phyloP scores from a whole-genome alignment of 116 monocot species.

The Posidonia oceanica region DNA sequence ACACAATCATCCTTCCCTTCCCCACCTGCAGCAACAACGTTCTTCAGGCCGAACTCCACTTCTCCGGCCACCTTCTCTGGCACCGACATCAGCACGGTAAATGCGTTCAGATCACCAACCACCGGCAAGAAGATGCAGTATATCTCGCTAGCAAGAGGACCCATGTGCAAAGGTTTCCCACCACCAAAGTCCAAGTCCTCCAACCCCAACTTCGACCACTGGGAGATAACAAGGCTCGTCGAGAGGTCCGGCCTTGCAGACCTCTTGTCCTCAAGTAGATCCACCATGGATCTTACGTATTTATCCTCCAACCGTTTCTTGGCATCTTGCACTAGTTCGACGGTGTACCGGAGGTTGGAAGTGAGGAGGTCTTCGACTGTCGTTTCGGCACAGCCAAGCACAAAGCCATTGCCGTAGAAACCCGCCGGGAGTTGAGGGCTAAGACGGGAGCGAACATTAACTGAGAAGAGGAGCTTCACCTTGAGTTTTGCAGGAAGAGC shows the following conservation, averaged over 20 bases:
- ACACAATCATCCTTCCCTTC: neutral
- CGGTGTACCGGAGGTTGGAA: conserved; percentile 18
- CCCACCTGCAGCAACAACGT: neutral
- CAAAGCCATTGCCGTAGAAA: conserved; percentile 85
- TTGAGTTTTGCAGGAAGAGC: conserved; percentile 25
- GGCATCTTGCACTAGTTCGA: conserved; percentile 52
- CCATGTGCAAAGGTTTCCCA: conserved; percentile 65
- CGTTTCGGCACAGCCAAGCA: conserved; percentile 70
- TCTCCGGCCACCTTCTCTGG: conserved; percentile 41
- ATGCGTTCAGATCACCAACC: conserved; percentile 51
- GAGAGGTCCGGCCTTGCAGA: conserved; percentile 53
- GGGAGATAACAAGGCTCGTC: conserved; percentile 70
- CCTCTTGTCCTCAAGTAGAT: conserved; percentile 44
- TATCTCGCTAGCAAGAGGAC: conserved; percentile 74
- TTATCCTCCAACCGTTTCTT: conserved; percentile 46
- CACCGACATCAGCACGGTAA: conserved; percentile 68
- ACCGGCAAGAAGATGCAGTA: conserved; percentile 87
- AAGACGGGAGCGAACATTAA: conserved; percentile 37
- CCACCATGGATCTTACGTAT: conserved; percentile 52
- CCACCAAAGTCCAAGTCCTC: conserved; percentile 79
- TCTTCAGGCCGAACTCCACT: conserved; percentile 42
- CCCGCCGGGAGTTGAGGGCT: conserved; percentile 46
- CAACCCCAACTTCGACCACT: conserved; percentile 73
- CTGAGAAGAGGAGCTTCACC: conserved; percentile 80
- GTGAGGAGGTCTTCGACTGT: conserved; percentile 22